Evolutionary conservation across 352 stramenopile species (phyloP), one percentile per base, ranked within the genome.

Genomic region (Globisporangium cystogenes): DNA sequence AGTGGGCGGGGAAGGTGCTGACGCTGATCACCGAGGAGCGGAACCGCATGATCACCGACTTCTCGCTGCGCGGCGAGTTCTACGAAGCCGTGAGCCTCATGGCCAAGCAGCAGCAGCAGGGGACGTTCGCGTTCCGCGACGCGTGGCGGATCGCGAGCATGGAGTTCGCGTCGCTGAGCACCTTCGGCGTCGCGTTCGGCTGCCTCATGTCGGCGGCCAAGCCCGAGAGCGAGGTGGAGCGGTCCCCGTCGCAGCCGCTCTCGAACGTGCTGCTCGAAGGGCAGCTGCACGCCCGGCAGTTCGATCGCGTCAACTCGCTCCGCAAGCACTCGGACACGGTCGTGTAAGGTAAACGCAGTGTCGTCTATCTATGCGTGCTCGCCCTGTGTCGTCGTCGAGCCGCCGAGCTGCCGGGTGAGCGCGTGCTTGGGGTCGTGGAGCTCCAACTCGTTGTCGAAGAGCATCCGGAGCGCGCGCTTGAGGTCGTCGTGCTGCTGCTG

Each of bases 21-120:
- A 33, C 71, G 14, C 72, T 78, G 71, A 82, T 82, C 60, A 82
- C 71, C 4, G 68, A 78, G 18, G 71, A 82, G 37, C 68, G 71
- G 47, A 82, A 82, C 58, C 65, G 71, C 53, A 74, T 82, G 60
- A 67, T 76, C 42, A 39, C 66, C 24, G 71, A 74, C 48, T 74
- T 74, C 40, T 57, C 65, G 18, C 60, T 69, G 26, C 65, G 60
- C 15, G 62, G 68, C n/a, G 56, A 53, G 18, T 70, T 78, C 23
- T 76, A 76, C 53, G 66, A 78, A n/a, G 48, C 62, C 33, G 61
- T 72, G 42, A 75, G 48, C 8, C 42, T 65, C 35, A 59, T 55
- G 14, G 69, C 62, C 40, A 78, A 76, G 60, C 65, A 72, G 41
- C 66, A 76, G 31, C 62, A 74, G 47, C 60, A 60, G 27, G 57